Evolutionary conservation across 352 stramenopile species (phyloP).

Genomic region (Halophytophthora batemanensis): DNA sequence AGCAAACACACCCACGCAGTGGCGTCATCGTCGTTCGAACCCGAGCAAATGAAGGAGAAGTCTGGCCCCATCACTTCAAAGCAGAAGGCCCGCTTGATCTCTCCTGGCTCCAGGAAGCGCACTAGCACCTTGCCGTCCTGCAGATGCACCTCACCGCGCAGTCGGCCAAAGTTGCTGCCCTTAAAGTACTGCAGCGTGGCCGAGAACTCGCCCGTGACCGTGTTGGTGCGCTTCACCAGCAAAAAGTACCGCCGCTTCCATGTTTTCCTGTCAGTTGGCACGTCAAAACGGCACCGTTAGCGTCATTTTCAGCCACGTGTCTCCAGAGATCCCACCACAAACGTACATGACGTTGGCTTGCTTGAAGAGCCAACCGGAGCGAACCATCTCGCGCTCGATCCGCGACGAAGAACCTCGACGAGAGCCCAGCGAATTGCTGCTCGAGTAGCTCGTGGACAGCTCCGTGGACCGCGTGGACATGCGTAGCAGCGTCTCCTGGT

Average conservation of each 20-base stretch:
- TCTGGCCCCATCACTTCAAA: constrained; percentile 76
- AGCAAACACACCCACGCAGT: constrained; percentile 83
- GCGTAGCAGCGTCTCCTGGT: constrained; percentile 45
- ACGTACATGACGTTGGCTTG: constrained; percentile 61
- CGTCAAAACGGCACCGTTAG: constrained; percentile 13
- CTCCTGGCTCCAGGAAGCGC: constrained; percentile 71
- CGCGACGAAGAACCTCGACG: constrained; percentile 25
- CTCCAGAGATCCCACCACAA: background rate
- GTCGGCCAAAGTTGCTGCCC: constrained; percentile 74
- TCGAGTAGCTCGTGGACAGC: constrained; percentile 26
- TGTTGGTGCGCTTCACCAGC: constrained; percentile 77
- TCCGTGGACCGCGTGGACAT: constrained; percentile 47
- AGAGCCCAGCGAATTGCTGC: constrained; percentile 40
- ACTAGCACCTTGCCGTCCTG: constrained; percentile 65
- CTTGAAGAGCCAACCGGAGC: constrained; percentile 55
- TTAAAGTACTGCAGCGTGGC: constrained; percentile 86
- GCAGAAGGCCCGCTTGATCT: constrained; percentile 82
- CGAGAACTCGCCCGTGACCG: constrained; percentile 60
- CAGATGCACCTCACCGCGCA: constrained; percentile 75
- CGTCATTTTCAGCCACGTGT: constrained; percentile 12
- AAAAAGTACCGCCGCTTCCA: constrained; percentile 89
- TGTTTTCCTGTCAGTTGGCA: constrained; percentile 48
- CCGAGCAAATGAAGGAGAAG: constrained; percentile 77
- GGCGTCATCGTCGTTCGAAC: constrained; percentile 81
- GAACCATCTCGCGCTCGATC: constrained; percentile 48